Evolutionary conservation across 1,284 basidiomycete genomes (phyloP), one percentile per base, ranked within the genome.

Genomic region (Ustilago curta): DNA sequence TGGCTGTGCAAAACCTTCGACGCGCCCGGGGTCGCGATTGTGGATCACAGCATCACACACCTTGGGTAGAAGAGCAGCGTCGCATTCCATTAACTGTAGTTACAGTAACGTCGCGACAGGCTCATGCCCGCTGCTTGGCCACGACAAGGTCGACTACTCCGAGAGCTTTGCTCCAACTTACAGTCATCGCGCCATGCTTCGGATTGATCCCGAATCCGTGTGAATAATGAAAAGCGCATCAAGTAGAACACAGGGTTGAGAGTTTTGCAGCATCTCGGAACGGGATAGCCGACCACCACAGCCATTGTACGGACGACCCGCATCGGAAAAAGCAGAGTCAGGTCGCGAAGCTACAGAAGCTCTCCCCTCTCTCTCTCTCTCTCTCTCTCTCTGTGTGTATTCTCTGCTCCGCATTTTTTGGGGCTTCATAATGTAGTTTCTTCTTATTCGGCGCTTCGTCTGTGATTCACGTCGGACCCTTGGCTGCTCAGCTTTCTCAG

Each of bases 381-480:
- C n/a, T n/a, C n/a, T n/a, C n/a, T n/a, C n/a, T n/a, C n/a, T n/a
- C n/a, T n/a, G n/a, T n/a, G n/a, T n/a, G n/a, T n/a, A n/a, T n/a
- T n/a, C n/a, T 32, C 31, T 32, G 31, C 31, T 37, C 35, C 35
- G 35, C 35, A 32, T 32, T 32, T 48, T 48, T 48, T 31, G 9
- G 23, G 27, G 14, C 14, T 47, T 21, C 14, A 18, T 47, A n/a
- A n/a, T n/a, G n/a, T n/a, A n/a, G n/a, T n/a, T n/a, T 42, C 19
- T 11, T 16, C 27, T 27, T 27, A n/a, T 37, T 37, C 16, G 6
- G 35, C 35, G 25, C 18, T 14, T 18, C 12, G 23, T n/a, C 16
- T 47, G 16, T 18, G 45, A 7, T 25, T 14, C 25, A n/a, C n/a
- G 25, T 48, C 29, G 47, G 47, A 48, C 47, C 47, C 47, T 48